These are phyloP conservation scores for Claviceps africana DNA, from an alignment of 2,329 filamentous ascomycete species.

Conservation along the genomic window DNA sequence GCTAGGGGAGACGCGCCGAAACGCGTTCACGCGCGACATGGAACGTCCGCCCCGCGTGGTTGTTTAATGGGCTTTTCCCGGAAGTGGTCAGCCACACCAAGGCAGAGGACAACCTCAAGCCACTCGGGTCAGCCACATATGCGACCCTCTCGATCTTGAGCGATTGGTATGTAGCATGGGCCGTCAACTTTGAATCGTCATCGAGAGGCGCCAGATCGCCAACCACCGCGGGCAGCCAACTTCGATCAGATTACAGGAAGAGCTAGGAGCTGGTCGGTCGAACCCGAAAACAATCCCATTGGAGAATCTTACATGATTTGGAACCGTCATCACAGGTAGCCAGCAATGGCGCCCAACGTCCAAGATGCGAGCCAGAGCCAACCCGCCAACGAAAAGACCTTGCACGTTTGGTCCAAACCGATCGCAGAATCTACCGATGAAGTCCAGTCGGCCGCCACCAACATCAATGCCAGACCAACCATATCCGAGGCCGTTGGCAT, in stretches of 20 bases:
- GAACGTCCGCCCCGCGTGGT: slow-evolving; percentile 10
- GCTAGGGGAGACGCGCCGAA: slow-evolving; percentile 18
- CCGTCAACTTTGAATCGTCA: neutral
- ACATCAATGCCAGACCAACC: slow-evolving; percentile 22
- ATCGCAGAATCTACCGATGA: slow-evolving; percentile 14
- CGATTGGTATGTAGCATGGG: neutral
- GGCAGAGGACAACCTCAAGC: neutral
- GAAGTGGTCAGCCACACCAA: slow-evolving; percentile 6
- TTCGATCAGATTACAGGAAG: neutral
- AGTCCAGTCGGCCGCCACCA: slow-evolving; percentile 5
- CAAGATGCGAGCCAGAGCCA: slow-evolving; percentile 13
- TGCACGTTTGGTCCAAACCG: slow-evolving; percentile 24
- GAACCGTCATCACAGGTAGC: slow-evolving; percentile 14
- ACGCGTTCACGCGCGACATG: slow-evolving; percentile 18
- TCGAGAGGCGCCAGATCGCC: neutral
- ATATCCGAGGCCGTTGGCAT: slow-evolving; percentile 48
- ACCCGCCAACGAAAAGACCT: slow-evolving; percentile 16
- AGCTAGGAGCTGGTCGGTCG: neutral
- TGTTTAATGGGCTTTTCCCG: slow-evolving; percentile 19
- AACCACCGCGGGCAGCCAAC: neutral
- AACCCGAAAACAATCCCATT: neutral
- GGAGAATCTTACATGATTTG: slow-evolving; percentile 4
- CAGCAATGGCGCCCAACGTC: slow-evolving; percentile 21
- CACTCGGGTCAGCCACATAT: neutral
- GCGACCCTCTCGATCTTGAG: neutral